Conservation (phyloP, 2,329 filamentous ascomycete species). For the Talaromyces sp. region DNA sequence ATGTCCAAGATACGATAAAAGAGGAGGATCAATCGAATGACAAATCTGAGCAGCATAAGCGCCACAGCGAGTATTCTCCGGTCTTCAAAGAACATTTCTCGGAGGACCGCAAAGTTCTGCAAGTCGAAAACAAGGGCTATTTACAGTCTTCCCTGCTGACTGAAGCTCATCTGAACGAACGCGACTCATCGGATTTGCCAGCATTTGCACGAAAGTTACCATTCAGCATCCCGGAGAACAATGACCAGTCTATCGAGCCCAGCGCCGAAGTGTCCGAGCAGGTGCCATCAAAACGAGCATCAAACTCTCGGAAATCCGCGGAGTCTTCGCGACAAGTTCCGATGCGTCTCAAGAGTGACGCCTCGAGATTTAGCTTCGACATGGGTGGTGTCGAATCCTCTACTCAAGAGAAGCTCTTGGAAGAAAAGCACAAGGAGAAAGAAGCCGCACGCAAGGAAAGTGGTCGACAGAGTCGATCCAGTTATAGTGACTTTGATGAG, state of each 20-base stretch:
- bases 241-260: slow-evolving; percentile 7
- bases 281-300: slow-evolving; percentile 5
- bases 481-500: slow-evolving; percentile 36
- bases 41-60: slow-evolving; percentile 24
- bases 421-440: slow-evolving; percentile 59
- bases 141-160: slow-evolving; percentile 37
- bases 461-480: slow-evolving; percentile 24
- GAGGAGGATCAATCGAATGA: slow-evolving; percentile 7
- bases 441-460: slow-evolving; percentile 39
- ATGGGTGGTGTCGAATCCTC: slow-evolving; percentile 55
- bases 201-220: slow-evolving; percentile 43
- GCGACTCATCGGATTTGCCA: slow-evolving; percentile 32
- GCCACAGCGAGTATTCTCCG: slow-evolving; percentile 48
- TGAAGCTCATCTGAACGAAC: slow-evolving; percentile 21
- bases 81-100: slow-evolving; percentile 60
- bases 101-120: slow-evolving; percentile 40
- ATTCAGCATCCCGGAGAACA: slow-evolving; percentile 25
- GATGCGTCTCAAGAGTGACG: slow-evolving; percentile 51
- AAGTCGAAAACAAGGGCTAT: slow-evolving; percentile 40
- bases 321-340: slow-evolving; percentile 33
- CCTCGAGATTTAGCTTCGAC: slow-evolving; percentile 63
- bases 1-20: slow-evolving; percentile 4
- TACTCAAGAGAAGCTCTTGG: slow-evolving; percentile 57
- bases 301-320: slow-evolving; percentile 23
- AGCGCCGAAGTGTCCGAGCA: neutral